Evolutionary conservation across 1,284 basidiomycete genomes (phyloP).

Genomic region (Ceratobasidium sp.): DNA sequence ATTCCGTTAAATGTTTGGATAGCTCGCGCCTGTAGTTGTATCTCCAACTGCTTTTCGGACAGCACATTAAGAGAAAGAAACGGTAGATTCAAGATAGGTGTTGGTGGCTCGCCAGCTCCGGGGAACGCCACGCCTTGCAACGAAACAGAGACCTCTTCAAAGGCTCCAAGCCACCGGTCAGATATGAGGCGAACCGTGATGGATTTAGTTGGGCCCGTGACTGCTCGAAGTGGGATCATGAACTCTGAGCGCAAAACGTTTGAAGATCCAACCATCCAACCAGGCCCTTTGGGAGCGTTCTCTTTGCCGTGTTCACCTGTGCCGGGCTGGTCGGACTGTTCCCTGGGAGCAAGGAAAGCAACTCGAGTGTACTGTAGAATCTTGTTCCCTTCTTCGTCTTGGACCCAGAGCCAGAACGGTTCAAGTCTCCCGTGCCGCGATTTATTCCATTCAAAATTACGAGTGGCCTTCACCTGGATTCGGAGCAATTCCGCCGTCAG

Average conservation of each 20-base stretch:
- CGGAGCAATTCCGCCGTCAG: constrained; percentile 87
- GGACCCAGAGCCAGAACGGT: constrained; percentile 97
- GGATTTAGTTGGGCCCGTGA: constrained; percentile 66
- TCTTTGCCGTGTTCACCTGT: neutral
- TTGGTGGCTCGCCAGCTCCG: constrained; percentile 70
- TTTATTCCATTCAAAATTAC: constrained; percentile 87
- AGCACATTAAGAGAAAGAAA: constrained; percentile 75
- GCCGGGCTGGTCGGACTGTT: constrained; percentile 57
- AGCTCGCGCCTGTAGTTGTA: constrained; percentile 62
- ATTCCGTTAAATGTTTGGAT: constrained; percentile 81
- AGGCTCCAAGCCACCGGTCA: constrained; percentile 94
- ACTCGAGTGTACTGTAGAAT: constrained; percentile 89
- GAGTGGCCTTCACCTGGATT: constrained; percentile 75
- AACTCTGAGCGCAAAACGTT: constrained; percentile 78
- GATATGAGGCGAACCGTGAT: constrained; percentile 85
- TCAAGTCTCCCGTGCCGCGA: constrained; percentile 83
- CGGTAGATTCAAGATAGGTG: constrained; percentile 83
- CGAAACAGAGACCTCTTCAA: constrained; percentile 76
- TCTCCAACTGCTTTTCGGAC: constrained; percentile 64
- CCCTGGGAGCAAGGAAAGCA: constrained; percentile 68
- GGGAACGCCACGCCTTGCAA: constrained; percentile 86
- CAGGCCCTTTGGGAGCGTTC: neutral
- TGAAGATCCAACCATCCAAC: constrained; percentile 51
- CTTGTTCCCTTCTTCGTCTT: constrained; percentile 81
- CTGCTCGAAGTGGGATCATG: constrained; percentile 77